Base-by-base conservation (phyloP, 1,284 basidiomycete species). In the Cutaneotrichosporon sp. region DNA sequence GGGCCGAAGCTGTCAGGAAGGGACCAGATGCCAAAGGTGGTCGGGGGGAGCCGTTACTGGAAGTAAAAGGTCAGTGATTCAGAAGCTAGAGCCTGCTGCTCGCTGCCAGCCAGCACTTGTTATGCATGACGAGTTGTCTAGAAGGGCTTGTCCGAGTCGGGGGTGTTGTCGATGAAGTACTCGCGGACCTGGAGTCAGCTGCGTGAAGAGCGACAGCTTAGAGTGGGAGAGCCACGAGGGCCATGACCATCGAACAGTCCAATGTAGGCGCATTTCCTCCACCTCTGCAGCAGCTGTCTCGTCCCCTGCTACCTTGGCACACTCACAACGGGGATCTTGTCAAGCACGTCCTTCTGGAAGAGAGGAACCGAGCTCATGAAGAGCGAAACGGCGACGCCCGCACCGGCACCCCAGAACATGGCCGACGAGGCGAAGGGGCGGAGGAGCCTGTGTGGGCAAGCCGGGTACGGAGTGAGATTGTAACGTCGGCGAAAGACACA, bases 101-200 rank as follows among this genome's bases (percentile, higher is more conserved):
- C 34, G 34, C 49, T 1, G 42, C 31, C 34, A 40, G 31, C 38
- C 38, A 30, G 32, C 58, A 53, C n/a, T 31, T 38, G 50, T 50
- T 21, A 61, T 57, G 61, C 61, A 62, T 62, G 38, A 32, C 47
- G 36, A 51, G 30, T 40, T 50, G 53, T 55, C 56, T 78, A 81
- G 76, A 80, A 81, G 51, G 80, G 80, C 72, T 81, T 80, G 74
- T 81, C 80, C 31, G 69, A 74, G 60, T 76, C 79, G 51, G 79
- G 80, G 58, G 75, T 78, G 58, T 68, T 76, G 74, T 81, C 80
- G 58, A 64, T 61, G 61, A 73, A 76, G 70, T 74, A 77, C 50
- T 63, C 52, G 47, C 57, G 58, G 66, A 77, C 58, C 72, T 73
- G 66, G 14, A 31, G 18, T 30, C 11, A 50, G 22, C 26, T 13